These are phyloP conservation scores for Codiaeum variegatum DNA, from an alignment of 441 rosid species.

Conservation along the genomic window DNA sequence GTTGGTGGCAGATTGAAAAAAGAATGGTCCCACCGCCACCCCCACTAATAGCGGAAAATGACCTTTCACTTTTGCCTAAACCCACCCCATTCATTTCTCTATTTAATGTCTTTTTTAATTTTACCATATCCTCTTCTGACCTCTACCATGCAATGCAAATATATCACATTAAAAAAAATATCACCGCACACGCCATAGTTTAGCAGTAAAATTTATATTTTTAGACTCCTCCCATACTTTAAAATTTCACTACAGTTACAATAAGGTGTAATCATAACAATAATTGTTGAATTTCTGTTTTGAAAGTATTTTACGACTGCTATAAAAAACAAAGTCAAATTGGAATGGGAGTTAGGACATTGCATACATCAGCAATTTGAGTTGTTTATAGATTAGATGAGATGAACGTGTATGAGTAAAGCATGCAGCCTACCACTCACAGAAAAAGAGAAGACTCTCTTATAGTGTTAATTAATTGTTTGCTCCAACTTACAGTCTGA, in stretches of 20 bases:
- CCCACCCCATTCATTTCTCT: no score
- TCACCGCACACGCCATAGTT: no score
- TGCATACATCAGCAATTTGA: neutral
- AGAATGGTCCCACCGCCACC: constrained; percentile 39
- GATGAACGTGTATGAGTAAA: neutral
- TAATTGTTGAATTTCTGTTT: no score
- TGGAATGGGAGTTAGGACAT: neutral
- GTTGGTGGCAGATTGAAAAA: constrained; percentile 27
- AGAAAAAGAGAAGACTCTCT: neutral
- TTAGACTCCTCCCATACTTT: no score
- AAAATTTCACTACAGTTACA: no score
- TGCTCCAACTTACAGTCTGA: neutral
- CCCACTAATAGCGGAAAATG: constrained; percentile 50
- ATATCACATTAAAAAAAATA: no score
- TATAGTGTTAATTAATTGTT: neutral
- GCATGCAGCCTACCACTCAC: neutral
- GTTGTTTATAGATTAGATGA: neutral
- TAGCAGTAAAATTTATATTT: no score
- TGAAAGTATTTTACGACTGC: no score
- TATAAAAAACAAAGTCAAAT: neutral
- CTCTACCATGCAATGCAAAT: no score
- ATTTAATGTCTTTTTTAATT: no score
- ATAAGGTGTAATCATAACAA: no score
- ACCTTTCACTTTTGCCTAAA: constrained; percentile 37
- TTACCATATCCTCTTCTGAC: no score